Conservation (phyloP, 1,139 yeast genomes). For the Yamadazyma sp. region DNA sequence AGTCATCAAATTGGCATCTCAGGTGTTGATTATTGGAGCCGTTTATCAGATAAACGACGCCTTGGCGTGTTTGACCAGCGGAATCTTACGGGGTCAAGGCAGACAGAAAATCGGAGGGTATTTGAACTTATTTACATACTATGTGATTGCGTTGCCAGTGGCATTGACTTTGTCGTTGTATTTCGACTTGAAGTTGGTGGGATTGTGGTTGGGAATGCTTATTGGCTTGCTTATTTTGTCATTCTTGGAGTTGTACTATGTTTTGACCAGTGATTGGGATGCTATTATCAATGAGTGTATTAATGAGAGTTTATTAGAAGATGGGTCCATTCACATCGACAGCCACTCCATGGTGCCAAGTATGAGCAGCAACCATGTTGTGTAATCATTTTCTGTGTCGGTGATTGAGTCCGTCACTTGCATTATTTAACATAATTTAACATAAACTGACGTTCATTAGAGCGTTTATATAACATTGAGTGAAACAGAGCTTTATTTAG, state of each 20-base stretch:
- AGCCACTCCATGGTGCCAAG: slow-evolving; percentile 35
- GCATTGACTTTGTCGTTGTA: slow-evolving; percentile 56
- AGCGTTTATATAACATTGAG: too few species aligned
- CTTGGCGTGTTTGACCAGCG: slow-evolving; percentile 55
- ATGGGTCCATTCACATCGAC: slow-evolving; percentile 30
- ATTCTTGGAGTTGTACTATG: slow-evolving; percentile 44
- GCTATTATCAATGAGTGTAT: slow-evolving; percentile 44
- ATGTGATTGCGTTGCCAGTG: slow-evolving; percentile 57
- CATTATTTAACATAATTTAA: too few species aligned
- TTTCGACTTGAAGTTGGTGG: slow-evolving; percentile 44
- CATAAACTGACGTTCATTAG: too few species aligned
- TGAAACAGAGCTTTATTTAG: too few species aligned
- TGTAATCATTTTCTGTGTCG: too few species aligned
- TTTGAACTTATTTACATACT: slow-evolving; percentile 56
- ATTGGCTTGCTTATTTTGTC: slow-evolving; percentile 52
- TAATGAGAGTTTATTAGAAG: slow-evolving; percentile 41
- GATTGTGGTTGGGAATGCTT: slow-evolving; percentile 66
- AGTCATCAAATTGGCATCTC: slow-evolving; percentile 51
- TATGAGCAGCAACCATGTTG: slow-evolving; percentile 27
- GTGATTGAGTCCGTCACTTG: too few species aligned
- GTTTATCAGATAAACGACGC: slow-evolving; percentile 60
- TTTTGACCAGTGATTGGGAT: slow-evolving; percentile 57
- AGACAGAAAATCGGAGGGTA: slow-evolving; percentile 62
- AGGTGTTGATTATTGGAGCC: slow-evolving; percentile 55
- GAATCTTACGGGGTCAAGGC: slow-evolving; percentile 67